Evolutionary conservation across 257 asterid species (phyloP), one percentile per base, ranked within the genome.

Genomic region (Solanum virginianum): DNA sequence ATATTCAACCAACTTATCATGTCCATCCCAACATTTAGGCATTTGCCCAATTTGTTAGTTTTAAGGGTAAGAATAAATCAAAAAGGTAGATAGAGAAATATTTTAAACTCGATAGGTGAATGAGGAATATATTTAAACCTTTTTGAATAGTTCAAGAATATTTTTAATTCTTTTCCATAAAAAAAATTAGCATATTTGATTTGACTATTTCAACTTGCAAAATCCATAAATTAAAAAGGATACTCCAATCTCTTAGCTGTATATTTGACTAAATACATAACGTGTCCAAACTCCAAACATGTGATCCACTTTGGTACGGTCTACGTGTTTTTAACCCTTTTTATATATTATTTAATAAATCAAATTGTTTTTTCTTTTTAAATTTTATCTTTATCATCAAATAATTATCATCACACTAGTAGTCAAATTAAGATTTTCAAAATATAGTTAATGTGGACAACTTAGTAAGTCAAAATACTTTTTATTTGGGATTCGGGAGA

Each of bases 1-100:
- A 16, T 68, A 15, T 36, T 24, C 18, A 16, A 36, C 51, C 10
- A 36, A 36, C 51, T 39, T 14, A 36, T 16, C 43, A 6, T 29
- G 43, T 65, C 72, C 72, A 26, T 29, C 14, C 7, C 49, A 32
- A 17, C 24, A 29, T 29, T 66, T 6, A 29, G 20, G 74, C 39
- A 66, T 29, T 65, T 4, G 6, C n/a, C 18, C 10, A 29, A 14
- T 32, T 0, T 32, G 4, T 32, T 32, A 32, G 4, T 32, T 32
- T 32, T 32, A 32, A 32, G 4, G 0, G 4, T 32, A 32, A 4
- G 3, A 32, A 32, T 32, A 32, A 0, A 32, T 0, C 0, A 32
- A 32, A 32, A 32, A 32, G 0, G 3, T 32, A 32, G 1, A 32
- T 2, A 32, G 0, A 32, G 36, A 0, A 1, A 0, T 32, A 32